Conservation (phyloP, 208 protist genomes). For the Sergeia podlipaevii region DNA sequence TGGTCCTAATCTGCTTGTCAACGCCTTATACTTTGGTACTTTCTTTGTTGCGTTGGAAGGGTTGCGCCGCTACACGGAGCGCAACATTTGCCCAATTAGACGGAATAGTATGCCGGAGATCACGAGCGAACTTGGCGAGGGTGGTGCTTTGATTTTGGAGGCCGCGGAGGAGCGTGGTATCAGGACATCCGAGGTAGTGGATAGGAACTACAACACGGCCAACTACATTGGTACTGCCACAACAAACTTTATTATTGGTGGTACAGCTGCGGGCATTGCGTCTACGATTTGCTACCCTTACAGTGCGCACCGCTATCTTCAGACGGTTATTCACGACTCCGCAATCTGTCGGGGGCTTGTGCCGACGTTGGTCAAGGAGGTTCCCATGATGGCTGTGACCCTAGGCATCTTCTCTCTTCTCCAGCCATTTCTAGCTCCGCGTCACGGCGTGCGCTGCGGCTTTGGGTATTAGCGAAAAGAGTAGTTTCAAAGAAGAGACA, state of each 20-base stretch:
- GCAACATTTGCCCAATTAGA: constrained; percentile 49
- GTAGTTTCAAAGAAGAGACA: too few species aligned
- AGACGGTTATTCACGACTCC: constrained; percentile 90
- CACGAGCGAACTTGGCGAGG: constrained; percentile 9
- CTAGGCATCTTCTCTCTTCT: constrained; percentile 79
- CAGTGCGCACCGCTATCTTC: constrained; percentile 83
- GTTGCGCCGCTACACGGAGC: constrained; percentile 81
- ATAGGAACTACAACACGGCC: constrained; percentile 33
- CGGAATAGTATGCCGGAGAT: background rate
- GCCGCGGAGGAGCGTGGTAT: background rate
- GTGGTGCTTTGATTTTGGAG: constrained; percentile 1
- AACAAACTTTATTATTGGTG: constrained; percentile 69
- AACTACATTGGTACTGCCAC: constrained; percentile 60
- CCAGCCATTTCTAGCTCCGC: constrained; percentile 70
- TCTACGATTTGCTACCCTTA: constrained; percentile 85
- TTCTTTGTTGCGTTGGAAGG: constrained; percentile 88
- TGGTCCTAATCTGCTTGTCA: constrained; percentile 74
- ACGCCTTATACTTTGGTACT: constrained; percentile 85
- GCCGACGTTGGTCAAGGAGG: constrained; percentile 78
- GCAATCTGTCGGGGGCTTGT: constrained; percentile 79
- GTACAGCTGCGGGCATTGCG: constrained; percentile 72
- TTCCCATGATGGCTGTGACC: constrained; percentile 84
- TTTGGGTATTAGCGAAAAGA: constrained; percentile 72
- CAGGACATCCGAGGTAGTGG: background rate
- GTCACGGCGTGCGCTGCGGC: constrained; percentile 77